These are phyloP conservation scores for Umbelopsis vinacea DNA, from an alignment of 192 early-diverging fungal species.

Conservation along the genomic window DNA sequence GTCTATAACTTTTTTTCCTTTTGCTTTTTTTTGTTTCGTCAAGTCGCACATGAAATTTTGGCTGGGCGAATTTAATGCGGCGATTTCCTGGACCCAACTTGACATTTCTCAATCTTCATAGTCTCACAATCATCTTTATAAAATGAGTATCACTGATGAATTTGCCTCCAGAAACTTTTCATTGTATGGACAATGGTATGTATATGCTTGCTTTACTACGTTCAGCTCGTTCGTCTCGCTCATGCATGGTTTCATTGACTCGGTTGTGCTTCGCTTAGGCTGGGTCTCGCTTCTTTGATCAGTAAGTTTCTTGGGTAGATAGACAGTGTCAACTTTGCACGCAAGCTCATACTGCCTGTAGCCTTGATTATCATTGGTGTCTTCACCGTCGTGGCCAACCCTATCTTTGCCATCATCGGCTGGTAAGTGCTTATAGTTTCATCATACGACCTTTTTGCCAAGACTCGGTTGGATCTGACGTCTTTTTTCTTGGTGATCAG, in stretches of 20 bases:
- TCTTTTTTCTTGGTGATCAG: conserved; percentile 24
- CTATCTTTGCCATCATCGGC: conserved; percentile 45
- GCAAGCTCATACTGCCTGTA: background rate
- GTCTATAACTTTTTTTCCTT: too few relatives aligned
- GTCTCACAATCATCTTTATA: background rate
- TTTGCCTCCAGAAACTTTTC: conserved; percentile 50
- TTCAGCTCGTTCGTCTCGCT: too few relatives aligned
- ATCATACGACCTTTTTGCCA: background rate
- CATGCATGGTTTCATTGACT: too few relatives aligned
- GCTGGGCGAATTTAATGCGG: too few relatives aligned
- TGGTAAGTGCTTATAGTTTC: conserved; percentile 35
- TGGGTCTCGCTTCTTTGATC: conserved; percentile 46
- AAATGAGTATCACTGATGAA: conserved; percentile 49
- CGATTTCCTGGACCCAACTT: background rate
- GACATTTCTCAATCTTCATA: conserved; percentile 4
- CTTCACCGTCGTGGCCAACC: conserved; percentile 30
- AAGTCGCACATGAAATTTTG: too few relatives aligned
- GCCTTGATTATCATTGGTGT: conserved; percentile 47
- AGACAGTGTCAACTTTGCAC: too few relatives aligned
- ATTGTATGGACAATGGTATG: conserved; percentile 55
- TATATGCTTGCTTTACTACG: too few relatives aligned
- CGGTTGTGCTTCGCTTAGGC: conserved; percentile 24
- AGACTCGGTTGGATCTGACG: too few relatives aligned
- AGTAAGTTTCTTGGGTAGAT: conserved; percentile 36
- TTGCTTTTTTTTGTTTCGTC: too few relatives aligned